Conservation (phyloP, 352 stramenopile species). For the Pythium myriotylum region DNA sequence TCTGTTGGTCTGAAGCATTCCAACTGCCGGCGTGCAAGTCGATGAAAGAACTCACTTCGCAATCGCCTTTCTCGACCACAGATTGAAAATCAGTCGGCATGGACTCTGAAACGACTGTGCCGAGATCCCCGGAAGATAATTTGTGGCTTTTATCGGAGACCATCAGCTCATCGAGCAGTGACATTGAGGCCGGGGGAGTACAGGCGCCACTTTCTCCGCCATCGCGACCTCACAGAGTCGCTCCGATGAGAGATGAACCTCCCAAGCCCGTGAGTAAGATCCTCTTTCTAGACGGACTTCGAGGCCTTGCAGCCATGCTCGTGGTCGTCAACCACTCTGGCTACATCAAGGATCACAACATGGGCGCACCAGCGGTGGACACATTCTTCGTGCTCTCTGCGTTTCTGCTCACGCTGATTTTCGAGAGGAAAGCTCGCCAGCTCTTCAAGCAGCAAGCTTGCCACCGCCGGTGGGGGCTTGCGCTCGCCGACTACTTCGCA, state of each 20-base stretch:
- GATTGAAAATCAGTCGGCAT: too few relatives aligned
- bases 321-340: conserved; percentile 12
- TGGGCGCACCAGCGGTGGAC: conserved; percentile 39
- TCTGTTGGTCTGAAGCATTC: too few relatives aligned
- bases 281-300: conserved; percentile 43
- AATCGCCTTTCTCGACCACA: too few relatives aligned
- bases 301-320: conserved; percentile 40
- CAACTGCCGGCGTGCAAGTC: too few relatives aligned
- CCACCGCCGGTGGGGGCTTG: conserved; percentile 13
- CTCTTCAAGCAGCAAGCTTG: conserved; percentile 27
- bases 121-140: too few relatives aligned
- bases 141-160: too few relatives aligned
- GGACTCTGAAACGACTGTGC: too few relatives aligned
- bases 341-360: conserved; percentile 30
- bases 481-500: conserved; percentile 42
- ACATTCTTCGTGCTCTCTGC: conserved; percentile 52
- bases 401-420: conserved; percentile 45
- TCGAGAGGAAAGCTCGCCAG: conserved; percentile 37
- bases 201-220: neutral
- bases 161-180: too few relatives aligned
- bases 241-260: neutral
- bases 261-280: conserved; percentile 28
- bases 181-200: too few relatives aligned
- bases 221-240: neutral
- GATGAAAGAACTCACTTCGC: too few relatives aligned